Evolutionary conservation across 2,329 filamentous ascomycete genomes (phyloP), one percentile per base, ranked within the genome.

Genomic region (Plectosphaerella sp.): DNA sequence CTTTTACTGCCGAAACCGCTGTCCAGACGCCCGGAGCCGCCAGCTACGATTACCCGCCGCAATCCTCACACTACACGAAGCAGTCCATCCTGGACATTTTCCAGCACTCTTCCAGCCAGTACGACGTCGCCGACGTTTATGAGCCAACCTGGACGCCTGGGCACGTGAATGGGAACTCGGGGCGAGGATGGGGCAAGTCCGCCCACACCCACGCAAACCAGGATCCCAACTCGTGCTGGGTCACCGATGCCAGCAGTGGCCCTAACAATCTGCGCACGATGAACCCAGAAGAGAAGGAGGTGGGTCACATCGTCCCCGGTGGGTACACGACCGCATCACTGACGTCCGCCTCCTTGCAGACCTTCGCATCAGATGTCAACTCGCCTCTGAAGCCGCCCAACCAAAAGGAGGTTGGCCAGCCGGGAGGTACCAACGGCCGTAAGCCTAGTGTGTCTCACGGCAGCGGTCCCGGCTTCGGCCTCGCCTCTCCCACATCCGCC

Each of bases 151-250:
- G 91, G 91, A 86, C 90, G 66, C 89, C 91, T 25, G 82, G 84
- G 53, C 80, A 84, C 48, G 73, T 83, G 41, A 91, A 91, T 60
- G 84, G 86, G 65, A 62, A 78, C 68, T 62, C 74, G 59, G 61
- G 82, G 68, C 71, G 84, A 67, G 80, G 82, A 50, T 96, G 91
- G 91, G 89, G 88, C 49, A 91, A 92, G 68, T 79, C 77, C 59
- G 81, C 82, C 53, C 91, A 97, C 58, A 80, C 80, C 54, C 87
- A 91, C 57, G 76, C 80, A 57, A 85, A 85, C 53, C 83, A 88
- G 63, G 91, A 93, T 45, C 89, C 92, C n/a, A 91, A 94, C 57
- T 83, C 93, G 42, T 97, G 92, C 68, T 99, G 93, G 94, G 89
- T 96, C 64, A 72, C 80, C 53, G 79, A 80, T 54, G 91, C 89